Evolutionary conservation across 768 basidiomycete genomes (phyloP).

Genomic region (Xerocomus spinulosus): DNA sequence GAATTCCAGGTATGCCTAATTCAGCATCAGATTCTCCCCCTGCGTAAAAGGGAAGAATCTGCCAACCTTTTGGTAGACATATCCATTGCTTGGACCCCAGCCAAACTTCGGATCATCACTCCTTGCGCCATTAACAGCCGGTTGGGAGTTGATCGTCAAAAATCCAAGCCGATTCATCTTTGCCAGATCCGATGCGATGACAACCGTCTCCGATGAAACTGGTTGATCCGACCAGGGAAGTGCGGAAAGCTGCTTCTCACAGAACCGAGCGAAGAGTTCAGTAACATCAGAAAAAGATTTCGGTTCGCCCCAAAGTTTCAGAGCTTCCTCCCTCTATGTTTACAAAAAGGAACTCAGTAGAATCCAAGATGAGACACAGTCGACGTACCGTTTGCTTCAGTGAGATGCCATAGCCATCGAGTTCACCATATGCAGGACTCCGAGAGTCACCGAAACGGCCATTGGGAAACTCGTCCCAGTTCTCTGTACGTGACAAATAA

Average conservation of each 20-base stretch:
- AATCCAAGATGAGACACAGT: background rate
- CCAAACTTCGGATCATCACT: constrained; percentile 85
- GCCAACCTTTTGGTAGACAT: constrained; percentile 88
- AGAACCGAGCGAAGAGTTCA: constrained; percentile 80
- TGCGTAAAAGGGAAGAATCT: background rate
- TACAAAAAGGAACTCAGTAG: constrained; percentile 5
- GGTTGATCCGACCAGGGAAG: constrained; percentile 95
- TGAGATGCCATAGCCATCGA: constrained; percentile 93
- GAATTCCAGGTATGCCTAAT: constrained; percentile 92
- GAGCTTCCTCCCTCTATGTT: constrained; percentile 80
- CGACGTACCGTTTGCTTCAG: constrained; percentile 78
- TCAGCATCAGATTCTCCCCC: background rate
- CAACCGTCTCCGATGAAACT: constrained; percentile 76
- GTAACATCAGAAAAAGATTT: constrained; percentile 59
- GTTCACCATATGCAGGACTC: constrained; percentile 95
- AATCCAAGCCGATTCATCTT: constrained; percentile 89
- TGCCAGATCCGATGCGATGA: constrained; percentile 74
- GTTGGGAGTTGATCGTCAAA: constrained; percentile 96
- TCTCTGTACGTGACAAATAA: constrained; percentile 92
- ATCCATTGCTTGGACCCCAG: constrained; percentile 93
- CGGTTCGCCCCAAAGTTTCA: constrained; percentile 87
- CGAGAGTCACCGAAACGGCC: constrained; percentile 97
- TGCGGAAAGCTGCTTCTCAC: constrained; percentile 61
- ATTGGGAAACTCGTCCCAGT: constrained; percentile 99
- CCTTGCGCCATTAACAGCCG: constrained; percentile 84